Evolutionary conservation across 2,329 filamentous ascomycete genomes (phyloP).

Genomic region (Pestalotiopsis sp.): DNA sequence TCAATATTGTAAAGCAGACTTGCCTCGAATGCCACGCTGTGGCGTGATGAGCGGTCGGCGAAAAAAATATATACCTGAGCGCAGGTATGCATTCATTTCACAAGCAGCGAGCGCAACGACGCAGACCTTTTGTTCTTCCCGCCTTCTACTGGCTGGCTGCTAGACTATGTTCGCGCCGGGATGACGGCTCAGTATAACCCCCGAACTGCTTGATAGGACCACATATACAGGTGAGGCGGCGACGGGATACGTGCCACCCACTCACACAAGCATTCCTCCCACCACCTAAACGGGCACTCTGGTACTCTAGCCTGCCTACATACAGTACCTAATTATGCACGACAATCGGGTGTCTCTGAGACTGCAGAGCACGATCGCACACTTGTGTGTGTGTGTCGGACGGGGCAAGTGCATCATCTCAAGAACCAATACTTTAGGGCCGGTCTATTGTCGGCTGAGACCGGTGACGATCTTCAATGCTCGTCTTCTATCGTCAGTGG

Average conservation of each 20-base stretch:
- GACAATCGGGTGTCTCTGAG: conserved; percentile 5
- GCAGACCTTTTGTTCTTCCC: background rate
- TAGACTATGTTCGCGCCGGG: background rate
- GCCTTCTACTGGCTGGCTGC: too few species aligned
- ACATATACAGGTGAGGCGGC: background rate
- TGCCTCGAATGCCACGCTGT: background rate
- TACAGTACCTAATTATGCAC: conserved; percentile 6
- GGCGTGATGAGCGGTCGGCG: background rate
- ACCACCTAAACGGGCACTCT: background rate
- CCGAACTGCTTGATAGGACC: background rate
- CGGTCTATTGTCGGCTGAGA: background rate
- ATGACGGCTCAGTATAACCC: background rate
- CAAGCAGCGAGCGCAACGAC: background rate
- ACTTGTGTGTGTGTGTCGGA: background rate
- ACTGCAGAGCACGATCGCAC: background rate
- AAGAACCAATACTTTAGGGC: background rate
- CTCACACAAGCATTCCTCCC: background rate
- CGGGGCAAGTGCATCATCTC: background rate
- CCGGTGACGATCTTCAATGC: background rate
- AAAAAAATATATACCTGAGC: background rate
- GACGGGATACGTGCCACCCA: background rate
- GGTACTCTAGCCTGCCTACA: background rate
- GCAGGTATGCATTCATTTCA: background rate
- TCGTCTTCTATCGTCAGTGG: background rate
- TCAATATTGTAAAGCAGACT: background rate